phyloP scores from a whole-genome alignment of 2,329 filamentous ascomycete species.

The Trichoderma sp. region DNA sequence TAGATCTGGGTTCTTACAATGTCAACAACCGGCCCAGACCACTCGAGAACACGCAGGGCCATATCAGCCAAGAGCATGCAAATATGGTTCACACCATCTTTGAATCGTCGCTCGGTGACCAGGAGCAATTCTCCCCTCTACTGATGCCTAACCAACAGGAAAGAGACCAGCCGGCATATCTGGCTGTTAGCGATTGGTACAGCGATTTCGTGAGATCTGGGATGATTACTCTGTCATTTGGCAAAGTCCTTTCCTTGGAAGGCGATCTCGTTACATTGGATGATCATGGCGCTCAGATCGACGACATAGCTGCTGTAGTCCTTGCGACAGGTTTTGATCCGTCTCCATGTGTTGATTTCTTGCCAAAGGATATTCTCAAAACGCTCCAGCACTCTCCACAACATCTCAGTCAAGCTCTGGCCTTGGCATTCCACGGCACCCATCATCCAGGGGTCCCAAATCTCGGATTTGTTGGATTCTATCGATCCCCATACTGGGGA shows the following conservation, averaged over 20 bases:
- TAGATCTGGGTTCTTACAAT: constrained; percentile 73
- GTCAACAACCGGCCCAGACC: constrained; percentile 58
- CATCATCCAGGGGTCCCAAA: constrained; percentile 59
- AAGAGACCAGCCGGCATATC: constrained; percentile 56
- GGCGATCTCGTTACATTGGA: constrained; percentile 38
- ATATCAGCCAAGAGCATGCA: constrained; percentile 59
- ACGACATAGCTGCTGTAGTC: constrained; percentile 64
- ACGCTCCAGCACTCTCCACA: constrained; percentile 56
- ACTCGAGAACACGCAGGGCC: constrained; percentile 62
- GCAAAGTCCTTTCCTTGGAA: constrained; percentile 41
- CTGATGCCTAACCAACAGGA: constrained; percentile 41
- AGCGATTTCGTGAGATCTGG: constrained; percentile 69
- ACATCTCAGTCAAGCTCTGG: constrained; percentile 58
- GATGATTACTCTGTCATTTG: constrained; percentile 51
- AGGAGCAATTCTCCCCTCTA: constrained; percentile 48
- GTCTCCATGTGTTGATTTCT: constrained; percentile 60
- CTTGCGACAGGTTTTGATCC: constrained; percentile 75
- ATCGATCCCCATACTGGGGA: constrained; percentile 81
- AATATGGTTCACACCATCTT: constrained; percentile 52
- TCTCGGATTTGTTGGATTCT: constrained; percentile 79
- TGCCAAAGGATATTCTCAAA: constrained; percentile 55
- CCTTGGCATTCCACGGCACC: constrained; percentile 66
- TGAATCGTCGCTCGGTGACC: constrained; percentile 50
- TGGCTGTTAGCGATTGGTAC: constrained; percentile 71
- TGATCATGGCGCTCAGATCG: constrained; percentile 37